phyloP scores from a whole-genome alignment of 305 asterid species.

The Fraxinus sp. region DNA sequence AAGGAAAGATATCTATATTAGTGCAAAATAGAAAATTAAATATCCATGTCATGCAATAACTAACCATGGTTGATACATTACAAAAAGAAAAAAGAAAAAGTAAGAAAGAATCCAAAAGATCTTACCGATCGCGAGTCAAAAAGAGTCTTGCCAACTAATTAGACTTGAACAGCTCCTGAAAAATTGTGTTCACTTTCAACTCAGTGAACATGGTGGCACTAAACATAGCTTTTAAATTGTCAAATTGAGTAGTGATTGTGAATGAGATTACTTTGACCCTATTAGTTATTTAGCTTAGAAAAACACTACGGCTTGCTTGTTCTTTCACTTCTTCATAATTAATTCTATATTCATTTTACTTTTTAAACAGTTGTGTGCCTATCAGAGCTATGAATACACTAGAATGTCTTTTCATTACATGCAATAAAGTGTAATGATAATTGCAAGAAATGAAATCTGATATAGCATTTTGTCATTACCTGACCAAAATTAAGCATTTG shows the following conservation, averaged over 20 bases:
- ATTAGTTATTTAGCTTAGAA: neutral
- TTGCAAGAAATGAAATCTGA: neutral
- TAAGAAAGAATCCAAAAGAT: neutral
- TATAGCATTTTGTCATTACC: neutral
- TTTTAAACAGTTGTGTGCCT: neutral
- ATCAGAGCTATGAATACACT: neutral
- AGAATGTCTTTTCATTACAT: neutral
- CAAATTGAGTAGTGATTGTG: neutral
- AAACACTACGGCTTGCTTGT: neutral
- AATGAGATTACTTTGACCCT: neutral
- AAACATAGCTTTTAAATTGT: neutral
- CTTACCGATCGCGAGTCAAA: neutral
- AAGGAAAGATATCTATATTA: neutral
- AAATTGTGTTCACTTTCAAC: neutral
- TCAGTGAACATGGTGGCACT: neutral
- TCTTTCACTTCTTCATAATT: neutral
- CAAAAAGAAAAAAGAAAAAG: neutral
- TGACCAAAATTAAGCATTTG: neutral
- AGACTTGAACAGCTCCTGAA: neutral
- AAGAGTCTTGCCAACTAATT: neutral
- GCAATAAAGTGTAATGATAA: neutral
- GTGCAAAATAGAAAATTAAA: neutral
- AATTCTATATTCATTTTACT: neutral
- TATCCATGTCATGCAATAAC: neutral
- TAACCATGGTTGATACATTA: neutral